Conservation (phyloP, 306 rosid genomes). For the Mucuna pruriens region DNA sequence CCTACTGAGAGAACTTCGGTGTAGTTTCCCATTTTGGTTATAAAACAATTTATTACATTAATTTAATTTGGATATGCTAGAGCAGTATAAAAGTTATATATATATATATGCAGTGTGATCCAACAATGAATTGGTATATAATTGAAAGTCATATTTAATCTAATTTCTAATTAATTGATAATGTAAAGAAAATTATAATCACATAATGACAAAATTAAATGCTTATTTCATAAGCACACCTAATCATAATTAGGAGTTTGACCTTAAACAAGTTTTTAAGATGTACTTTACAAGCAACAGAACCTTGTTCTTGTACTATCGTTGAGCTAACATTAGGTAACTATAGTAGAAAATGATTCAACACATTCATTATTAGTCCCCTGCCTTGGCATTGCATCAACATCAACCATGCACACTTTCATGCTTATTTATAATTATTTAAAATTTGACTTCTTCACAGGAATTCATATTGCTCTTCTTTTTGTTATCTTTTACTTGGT, state of each 20-base stretch:
- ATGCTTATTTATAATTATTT: not conserved
- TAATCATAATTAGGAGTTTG: not conserved
- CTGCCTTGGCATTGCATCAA: conserved; percentile 11
- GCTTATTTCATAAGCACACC: not conserved
- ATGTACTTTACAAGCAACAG: conserved; percentile 17
- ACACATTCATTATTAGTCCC: conserved; percentile 18
- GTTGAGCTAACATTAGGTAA: not conserved
- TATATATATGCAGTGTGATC: not conserved
- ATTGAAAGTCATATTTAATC: not conserved
- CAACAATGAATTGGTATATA: not conserved
- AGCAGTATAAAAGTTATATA: not conserved
- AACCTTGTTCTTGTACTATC: not conserved
- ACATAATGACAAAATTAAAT: not conserved
- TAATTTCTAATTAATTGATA: not conserved
- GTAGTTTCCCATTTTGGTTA: not conserved
- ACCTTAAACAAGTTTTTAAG: not conserved
- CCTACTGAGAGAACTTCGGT: not conserved
- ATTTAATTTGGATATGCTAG: not conserved
- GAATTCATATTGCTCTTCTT: not conserved
- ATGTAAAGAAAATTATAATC: not conserved
- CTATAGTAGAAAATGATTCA: conserved; percentile 7
- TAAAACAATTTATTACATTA: not conserved
- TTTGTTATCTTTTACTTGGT: not conserved
- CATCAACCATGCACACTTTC: not conserved
- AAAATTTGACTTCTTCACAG: not conserved